Evolutionary conservation across 805 yeast genomes (phyloP), one percentile per base, ranked within the genome.

Genomic region (Candida nonsorbophila): DNA sequence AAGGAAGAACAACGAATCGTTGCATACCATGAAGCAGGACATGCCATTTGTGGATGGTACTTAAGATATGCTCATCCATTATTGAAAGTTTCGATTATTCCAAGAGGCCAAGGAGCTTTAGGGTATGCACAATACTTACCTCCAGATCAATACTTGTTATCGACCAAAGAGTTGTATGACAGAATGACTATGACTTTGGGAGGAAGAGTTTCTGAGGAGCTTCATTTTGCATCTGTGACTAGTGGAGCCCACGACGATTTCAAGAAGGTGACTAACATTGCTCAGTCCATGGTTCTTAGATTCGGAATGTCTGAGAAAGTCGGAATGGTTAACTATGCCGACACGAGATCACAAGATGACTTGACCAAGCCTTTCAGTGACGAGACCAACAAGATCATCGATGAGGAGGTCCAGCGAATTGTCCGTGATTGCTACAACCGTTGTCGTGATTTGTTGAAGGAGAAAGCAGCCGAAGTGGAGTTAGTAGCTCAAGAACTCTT

Each of bases 71-170:
- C 97, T 7, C 95, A 87, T 53, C 97, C 97, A 6, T 63, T 87
- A 36, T 72, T 88, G 35, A 87, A 87, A 57, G 96, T 87, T n/a
- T 82, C 94, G 13, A 87, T 87, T 43, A 84, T 87, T 38, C 97
- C 97, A 33, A 77, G 95, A 56, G 96, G 96, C 14, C 84, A 83
- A 55, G 95, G 95, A 28, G 95, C 95, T 9, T 65, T 87, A 32
- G 97, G 97, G n/a, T 87, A 88, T 54, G 96, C 97, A 3, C 96
- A 88, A 57, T 84, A 87, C 49, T 67, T 88, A 38, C 97, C 97
- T 11, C 84, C 87, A 16, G 97, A 88, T 55, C 82, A 81, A 45
- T 84, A 83, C 41, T 69, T 87, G 44, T 70, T 84, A 33, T 74
- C 86, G 17, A 77, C 79, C 26, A 79, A 80, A 47, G 92, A 88